These are phyloP conservation scores for Yarrowia sp. DNA, from an alignment of 805 yeast genomes.

Conservation along the genomic window DNA sequence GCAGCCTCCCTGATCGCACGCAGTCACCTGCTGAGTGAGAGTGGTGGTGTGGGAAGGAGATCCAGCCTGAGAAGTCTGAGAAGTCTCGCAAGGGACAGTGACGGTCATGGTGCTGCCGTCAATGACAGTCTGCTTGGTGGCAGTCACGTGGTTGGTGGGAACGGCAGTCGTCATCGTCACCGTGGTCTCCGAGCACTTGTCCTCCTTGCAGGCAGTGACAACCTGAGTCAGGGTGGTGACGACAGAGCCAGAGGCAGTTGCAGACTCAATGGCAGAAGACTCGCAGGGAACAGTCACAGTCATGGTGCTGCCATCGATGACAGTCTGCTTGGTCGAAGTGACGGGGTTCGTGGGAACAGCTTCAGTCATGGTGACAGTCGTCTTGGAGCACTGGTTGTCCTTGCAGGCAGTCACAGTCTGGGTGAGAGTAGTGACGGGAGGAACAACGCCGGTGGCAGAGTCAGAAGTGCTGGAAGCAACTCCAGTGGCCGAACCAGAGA, in stretches of 20 bases:
- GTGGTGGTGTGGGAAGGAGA: background rate
- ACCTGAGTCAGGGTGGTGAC: background rate
- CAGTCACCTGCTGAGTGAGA: background rate
- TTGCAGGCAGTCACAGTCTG: slow-evolving; percentile 12
- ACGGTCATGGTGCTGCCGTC: background rate
- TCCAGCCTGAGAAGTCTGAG: background rate
- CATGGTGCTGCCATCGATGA: slow-evolving; percentile 8
- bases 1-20: background rate
- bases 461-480: background rate
- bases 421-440: background rate
- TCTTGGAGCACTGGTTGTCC: background rate
- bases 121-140: background rate
- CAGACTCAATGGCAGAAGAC: background rate
- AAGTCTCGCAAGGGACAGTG: background rate
- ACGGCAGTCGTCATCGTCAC: background rate
- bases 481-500: background rate
- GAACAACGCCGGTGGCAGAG: background rate
- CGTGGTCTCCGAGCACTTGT: background rate
- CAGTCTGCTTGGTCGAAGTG: slow-evolving; percentile 2
- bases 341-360: slow-evolving; percentile 20
- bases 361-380: slow-evolving; percentile 13
- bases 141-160: background rate
- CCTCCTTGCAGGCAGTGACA: background rate
- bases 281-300: slow-evolving; percentile 21
- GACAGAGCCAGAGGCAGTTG: background rate